Evolutionary conservation across 805 yeast genomes (phyloP).

Genomic region (Limtongia smithiae): DNA sequence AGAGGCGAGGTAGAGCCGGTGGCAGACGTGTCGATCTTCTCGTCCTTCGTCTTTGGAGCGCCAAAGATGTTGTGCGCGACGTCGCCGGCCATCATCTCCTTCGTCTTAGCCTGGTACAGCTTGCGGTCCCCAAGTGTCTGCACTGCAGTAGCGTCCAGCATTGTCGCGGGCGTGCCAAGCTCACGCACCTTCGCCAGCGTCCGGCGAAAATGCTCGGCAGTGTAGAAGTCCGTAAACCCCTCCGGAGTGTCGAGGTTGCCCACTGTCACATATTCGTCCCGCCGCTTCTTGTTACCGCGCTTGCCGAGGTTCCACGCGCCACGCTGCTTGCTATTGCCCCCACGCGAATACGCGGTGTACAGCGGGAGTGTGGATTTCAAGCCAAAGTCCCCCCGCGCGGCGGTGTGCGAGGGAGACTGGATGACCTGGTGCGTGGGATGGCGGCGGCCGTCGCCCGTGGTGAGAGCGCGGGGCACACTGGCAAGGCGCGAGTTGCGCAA

Average conservation of each 20-base stretch:
- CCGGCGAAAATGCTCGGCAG: conserved; percentile 7
- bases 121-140: not conserved
- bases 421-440: conserved; percentile 32
- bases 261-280: conserved; percentile 9
- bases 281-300: not conserved
- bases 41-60: too few relatives aligned
- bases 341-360: too few relatives aligned
- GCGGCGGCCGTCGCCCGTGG: not conserved
- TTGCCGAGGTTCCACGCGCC: too few relatives aligned
- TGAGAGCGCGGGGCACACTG: conserved; percentile 10
- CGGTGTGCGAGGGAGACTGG: conserved; percentile 19
- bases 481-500: conserved; percentile 17
- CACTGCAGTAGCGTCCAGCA: not conserved
- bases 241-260: conserved; percentile 17
- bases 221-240: conserved; percentile 17
- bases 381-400: conserved; percentile 25
- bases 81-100: not conserved
- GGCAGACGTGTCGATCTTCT: too few relatives aligned
- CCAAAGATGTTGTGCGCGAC: too few relatives aligned
- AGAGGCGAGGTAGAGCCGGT: too few relatives aligned
- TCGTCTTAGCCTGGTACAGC: not conserved
- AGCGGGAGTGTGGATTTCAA: conserved; percentile 26
- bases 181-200: conserved; percentile 13
- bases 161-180: conserved; percentile 8
- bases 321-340: too few relatives aligned